Percentiles rank a stretch among this genome's conserved stretches.
phyloP scores from a whole-genome alignment of 345 rosid genomes.

The Eucalyptus erythrocorys region DNA sequence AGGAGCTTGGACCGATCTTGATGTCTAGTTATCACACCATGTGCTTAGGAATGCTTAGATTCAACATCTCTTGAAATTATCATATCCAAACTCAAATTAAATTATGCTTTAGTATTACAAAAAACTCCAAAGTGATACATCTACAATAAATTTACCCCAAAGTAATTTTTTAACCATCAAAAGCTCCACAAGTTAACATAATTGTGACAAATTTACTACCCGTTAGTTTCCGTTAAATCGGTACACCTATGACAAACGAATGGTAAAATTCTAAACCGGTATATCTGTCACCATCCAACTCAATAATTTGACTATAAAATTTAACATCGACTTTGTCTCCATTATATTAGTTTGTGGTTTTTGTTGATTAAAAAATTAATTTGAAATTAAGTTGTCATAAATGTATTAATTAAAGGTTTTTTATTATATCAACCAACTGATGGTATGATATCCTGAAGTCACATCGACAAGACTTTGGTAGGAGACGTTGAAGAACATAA shows the following conservation, averaged over 20 bases:
- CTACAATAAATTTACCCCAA: rapidly evolving
- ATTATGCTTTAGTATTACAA: not conserved
- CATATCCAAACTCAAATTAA: not conserved
- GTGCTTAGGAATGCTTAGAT: not conserved
- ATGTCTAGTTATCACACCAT: not conserved
- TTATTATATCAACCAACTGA: too few species aligned
- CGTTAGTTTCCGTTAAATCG: rapidly evolving
- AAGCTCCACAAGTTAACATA: rapidly evolving
- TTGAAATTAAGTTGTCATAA: rapidly evolving
- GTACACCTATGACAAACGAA: rapidly evolving
- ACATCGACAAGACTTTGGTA: rapidly evolving
- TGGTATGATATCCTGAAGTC: rapidly evolving
- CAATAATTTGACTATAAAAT: too few species aligned
- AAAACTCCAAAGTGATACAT: too few species aligned
- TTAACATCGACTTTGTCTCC: rapidly evolving
- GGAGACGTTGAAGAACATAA: not conserved
- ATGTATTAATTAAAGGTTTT: too few species aligned
- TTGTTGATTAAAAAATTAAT: rapidly evolving
- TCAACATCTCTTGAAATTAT: not conserved
- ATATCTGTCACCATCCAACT: rapidly evolving
- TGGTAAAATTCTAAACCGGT: rapidly evolving
- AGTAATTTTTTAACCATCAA: too few species aligned
- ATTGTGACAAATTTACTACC: rapidly evolving
- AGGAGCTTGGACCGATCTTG: not conserved
- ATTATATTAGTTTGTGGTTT: rapidly evolving